A percentile compares a stretch with the other conserved stretches of the same genome.
phyloP scores from a whole-genome alignment of 495 filamentous ascomycete genomes.

The Penicillium ucsense region DNA sequence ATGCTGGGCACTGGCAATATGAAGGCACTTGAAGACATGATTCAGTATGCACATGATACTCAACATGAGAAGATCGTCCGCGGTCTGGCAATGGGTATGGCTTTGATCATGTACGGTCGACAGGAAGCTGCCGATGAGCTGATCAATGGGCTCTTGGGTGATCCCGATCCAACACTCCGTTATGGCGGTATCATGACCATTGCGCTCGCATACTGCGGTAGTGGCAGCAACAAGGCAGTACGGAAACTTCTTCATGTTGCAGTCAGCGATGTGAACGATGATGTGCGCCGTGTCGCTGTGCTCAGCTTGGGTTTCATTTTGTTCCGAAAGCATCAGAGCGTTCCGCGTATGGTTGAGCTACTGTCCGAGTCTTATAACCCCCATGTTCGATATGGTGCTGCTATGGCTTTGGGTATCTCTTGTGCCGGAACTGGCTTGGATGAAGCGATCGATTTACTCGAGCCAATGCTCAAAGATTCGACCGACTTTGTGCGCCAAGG shows the following conservation, averaged over 20 bases:
- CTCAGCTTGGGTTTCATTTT: constrained; percentile 98
- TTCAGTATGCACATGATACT: constrained; percentile 94
- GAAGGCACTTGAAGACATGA: constrained; percentile 86
- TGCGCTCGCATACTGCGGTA: constrained; percentile 93
- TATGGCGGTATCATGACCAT: constrained; percentile 99
- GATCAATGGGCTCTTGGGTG: constrained; percentile 85
- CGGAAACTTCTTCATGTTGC: constrained; percentile 94
- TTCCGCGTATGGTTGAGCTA: constrained; percentile 98
- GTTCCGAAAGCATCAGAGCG: constrained; percentile 94
- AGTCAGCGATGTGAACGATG: constrained; percentile 97
- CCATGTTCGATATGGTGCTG: constrained; percentile 95
- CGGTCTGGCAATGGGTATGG: constrained; percentile 91
- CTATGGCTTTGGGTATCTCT: constrained; percentile 96
- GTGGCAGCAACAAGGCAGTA: constrained; percentile 96
- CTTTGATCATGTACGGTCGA: constrained; percentile 93
- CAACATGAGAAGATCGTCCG: constrained; percentile 98
- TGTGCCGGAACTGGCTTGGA: constrained; percentile 95
- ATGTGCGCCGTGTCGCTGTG: constrained; percentile 93
- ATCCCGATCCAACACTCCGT: constrained; percentile 85
- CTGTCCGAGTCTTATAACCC: constrained; percentile 98
- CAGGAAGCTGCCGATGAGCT: constrained; percentile 92
- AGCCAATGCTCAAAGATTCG: constrained; percentile 99
- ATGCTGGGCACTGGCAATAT: constrained; percentile 95
- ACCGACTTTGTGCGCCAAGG: constrained; percentile 98
- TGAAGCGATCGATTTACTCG: constrained; percentile 91